Evolutionary conservation across 1,284 basidiomycete species (phyloP), one percentile per base, ranked within the genome.

Genomic region (Marasmius sp.): DNA sequence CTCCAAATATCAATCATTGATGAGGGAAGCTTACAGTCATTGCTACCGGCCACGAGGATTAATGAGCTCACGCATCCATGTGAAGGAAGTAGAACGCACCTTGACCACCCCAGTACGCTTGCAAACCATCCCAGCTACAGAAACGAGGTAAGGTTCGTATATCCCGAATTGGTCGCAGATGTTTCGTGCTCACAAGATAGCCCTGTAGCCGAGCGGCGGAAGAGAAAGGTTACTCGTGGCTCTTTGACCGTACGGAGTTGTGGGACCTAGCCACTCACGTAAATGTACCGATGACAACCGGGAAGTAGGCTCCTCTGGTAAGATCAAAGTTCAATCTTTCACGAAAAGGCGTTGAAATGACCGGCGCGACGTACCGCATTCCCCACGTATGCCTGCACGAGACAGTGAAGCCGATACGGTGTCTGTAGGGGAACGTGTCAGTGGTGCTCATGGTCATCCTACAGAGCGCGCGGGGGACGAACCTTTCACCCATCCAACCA

Each of bases 401-500:
- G 37, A 67, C 66, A 38, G 66, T 66, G 58, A 66, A 67, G 11
- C 66, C 66, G 58, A 67, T 67, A 52, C 66, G 65, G 58, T 67
- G 66, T 47, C 59, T 60, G 20, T n/a, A 45, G 20, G 38, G 38
- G 5, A 41, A 14, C 10, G 10, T 8, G 34, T 52, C 18, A 34
- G 57, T 38, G 33, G n/a, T 12, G 3, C 41, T 43, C 12, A 12
- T 43, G 41, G 41, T n/a, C 11, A 43, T 12, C 12, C 3, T 12
- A 43, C 3, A 43, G 41, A 43, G 12, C n/a, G 12, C 41, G 41
- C 11, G 12, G 41, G 12, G 12, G 43, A 60, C 59, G 37, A 33
- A 55, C 56, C 65, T 64, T 55, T 67, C 66, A 39, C 66, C 66
- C 66, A 67, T 67, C 66, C 66, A 67, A 37, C 66, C 66, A 58